Base-by-base conservation (phyloP, 345 rosid species). In the Trapa bicornis region DNA sequence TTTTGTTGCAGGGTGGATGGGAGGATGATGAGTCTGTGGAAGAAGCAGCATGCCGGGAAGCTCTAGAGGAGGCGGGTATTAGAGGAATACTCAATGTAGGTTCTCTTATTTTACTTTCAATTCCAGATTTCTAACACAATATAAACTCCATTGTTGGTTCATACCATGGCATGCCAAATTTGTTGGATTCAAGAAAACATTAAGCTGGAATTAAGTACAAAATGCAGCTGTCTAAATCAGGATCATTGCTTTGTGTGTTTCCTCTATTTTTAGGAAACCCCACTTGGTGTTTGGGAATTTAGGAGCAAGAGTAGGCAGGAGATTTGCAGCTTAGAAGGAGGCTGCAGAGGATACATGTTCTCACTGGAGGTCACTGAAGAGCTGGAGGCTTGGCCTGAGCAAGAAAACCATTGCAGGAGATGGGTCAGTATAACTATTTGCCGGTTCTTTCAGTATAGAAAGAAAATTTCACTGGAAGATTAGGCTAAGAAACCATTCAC, bases 21-120 rank as follows among this genome's bases (percentile, higher is more conserved):
- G 98, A 93, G 80, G 80, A 90, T 73, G 97, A 93, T 75, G 98
- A 93, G 78, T 87, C 94, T 38, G 73, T 88, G 61, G 71, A 72
- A 39, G 87, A 93, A 81, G 98, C 98, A 66, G 98, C 98, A 65
- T 68, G 83, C 65, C 97, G 97, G 14, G 97, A 90, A 79, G 91
- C 98, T 70, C 47, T 85, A 61, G 98, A 93, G 83, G 98, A 93
- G 81, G 97, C 98, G 0, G 98, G 98, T 69, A 89, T 93, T 10
- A 81, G 76, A 82, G 97, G 98, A 82, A 66, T 70, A 45, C 87
- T 90, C 39, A 73, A 73, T 73, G 98, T 93, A 81, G 65, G 79
- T 67, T 65, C 70, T 32, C 13, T 11, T 32, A 32, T 58, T 38
- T 32, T 58, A 8, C 37, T 29, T 11, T 4, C 41, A 45, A 61